Evolutionary conservation across 2,329 filamentous ascomycete species (phyloP).

Genomic region (Huntiella abstrusa): DNA sequence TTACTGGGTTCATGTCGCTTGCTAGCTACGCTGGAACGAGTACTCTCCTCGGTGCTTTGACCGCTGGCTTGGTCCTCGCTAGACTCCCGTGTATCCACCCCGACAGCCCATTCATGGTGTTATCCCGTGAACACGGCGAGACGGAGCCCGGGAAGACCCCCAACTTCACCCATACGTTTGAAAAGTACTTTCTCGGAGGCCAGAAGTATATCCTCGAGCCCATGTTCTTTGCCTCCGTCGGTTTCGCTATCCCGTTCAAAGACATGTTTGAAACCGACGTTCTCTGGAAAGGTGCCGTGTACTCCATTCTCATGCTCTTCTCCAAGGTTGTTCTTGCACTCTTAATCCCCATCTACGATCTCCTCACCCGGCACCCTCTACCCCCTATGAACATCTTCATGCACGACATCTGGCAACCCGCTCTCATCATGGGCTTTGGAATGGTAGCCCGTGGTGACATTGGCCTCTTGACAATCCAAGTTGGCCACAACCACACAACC

Average conservation of each 20-base stretch:
- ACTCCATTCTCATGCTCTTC: conserved; percentile 34
- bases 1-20: conserved; percentile 16
- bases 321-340: conserved; percentile 18
- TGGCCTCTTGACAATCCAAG: conserved; percentile 32
- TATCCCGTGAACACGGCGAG: conserved; percentile 19
- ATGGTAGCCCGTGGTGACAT: conserved; percentile 44
- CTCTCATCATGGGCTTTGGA: conserved; percentile 34
- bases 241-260: conserved; percentile 40
- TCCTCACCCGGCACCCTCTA: conserved; percentile 14
- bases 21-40: conserved; percentile 21
- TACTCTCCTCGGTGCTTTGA: conserved; percentile 21
- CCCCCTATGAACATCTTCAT: conserved; percentile 3
- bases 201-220: conserved; percentile 31
- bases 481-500: conserved; percentile 18
- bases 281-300: conserved; percentile 38
- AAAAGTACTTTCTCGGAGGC: conserved; percentile 19
- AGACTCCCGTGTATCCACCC: conserved; percentile 20
- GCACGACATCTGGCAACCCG: conserved; percentile 25
- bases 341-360: conserved; percentile 17
- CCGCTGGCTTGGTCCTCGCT: conserved; percentile 22
- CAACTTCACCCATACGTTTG: conserved; percentile 22
- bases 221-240: conserved; percentile 39
- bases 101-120: conserved; percentile 18
- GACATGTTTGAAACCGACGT: conserved; percentile 31
- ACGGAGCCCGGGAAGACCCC: conserved; percentile 17